These are phyloP conservation scores for Musa troglodytarum DNA, from an alignment of 176 grass and related monocot species.

Conservation along the genomic window DNA sequence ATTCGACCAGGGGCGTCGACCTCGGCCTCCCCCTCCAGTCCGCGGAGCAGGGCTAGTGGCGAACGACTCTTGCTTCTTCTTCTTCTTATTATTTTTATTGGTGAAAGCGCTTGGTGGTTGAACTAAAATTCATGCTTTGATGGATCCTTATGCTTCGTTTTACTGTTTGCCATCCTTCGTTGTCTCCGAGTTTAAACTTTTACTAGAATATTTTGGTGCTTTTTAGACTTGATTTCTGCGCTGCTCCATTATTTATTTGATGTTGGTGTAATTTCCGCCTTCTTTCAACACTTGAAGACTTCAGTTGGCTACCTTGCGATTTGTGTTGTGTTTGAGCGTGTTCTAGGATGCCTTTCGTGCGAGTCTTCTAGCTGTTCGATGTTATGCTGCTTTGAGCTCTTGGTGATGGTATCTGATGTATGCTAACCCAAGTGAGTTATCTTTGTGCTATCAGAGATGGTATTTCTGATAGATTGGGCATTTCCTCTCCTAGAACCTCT, in stretches of 20 bases:
- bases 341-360: neutral
- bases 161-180: neutral
- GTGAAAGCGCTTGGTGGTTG: neutral
- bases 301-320: too few relatives aligned
- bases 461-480: neutral
- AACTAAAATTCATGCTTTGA: neutral
- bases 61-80: neutral
- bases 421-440: neutral
- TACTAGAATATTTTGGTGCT: neutral
- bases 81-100: too few relatives aligned
- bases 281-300: neutral
- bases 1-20: slow-evolving; percentile 32
- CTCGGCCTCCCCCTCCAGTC: slow-evolving; percentile 41
- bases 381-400: neutral
- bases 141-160: neutral
- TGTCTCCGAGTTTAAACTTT: neutral
- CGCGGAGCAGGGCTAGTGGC: neutral
- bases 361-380: neutral
- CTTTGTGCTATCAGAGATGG: neutral
- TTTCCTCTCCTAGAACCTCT: neutral
- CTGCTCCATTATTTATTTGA: neutral
- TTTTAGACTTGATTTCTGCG: neutral
- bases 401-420: neutral
- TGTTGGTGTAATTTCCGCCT: neutral
- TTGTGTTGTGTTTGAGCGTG: neutral